Evolutionary conservation across 768 basidiomycete species (phyloP).

Genomic region (Mycena belliarum): DNA sequence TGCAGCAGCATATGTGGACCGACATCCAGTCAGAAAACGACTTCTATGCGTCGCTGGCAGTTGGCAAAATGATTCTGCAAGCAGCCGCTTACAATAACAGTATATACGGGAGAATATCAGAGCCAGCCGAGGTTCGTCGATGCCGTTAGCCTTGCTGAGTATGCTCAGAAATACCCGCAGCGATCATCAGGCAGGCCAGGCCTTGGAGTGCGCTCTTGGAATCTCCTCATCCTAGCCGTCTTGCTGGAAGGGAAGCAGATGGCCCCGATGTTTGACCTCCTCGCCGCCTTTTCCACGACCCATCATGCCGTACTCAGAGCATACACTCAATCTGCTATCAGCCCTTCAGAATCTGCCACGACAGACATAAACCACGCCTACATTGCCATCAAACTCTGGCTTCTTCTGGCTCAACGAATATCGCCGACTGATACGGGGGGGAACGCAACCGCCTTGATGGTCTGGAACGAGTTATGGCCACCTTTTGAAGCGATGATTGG

Average conservation of each 20-base stretch:
- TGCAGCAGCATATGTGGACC: slow-evolving; percentile 50
- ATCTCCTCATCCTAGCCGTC: slow-evolving; percentile 56
- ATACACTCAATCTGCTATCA: slow-evolving; percentile 38
- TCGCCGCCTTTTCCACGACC: slow-evolving; percentile 48
- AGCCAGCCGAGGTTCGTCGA: slow-evolving; percentile 37
- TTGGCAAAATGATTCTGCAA: slow-evolving; percentile 54
- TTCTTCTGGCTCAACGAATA: slow-evolving; percentile 53
- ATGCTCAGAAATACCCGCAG: slow-evolving; percentile 23
- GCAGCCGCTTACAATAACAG: slow-evolving; percentile 46
- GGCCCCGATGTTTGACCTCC: slow-evolving; percentile 47
- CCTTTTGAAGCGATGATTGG: slow-evolving; percentile 58
- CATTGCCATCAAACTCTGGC: slow-evolving; percentile 70
- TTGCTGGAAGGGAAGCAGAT: slow-evolving; percentile 44
- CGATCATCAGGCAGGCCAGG: slow-evolving; percentile 34
- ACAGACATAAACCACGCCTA: slow-evolving; percentile 70
- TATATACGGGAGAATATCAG: slow-evolving; percentile 40
- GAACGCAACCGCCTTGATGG: slow-evolving; percentile 37
- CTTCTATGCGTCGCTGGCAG: slow-evolving; percentile 50
- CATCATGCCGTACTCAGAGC: slow-evolving; percentile 49
- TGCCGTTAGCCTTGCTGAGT: neutral
- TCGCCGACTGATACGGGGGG: slow-evolving; percentile 28
- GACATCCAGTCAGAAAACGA: slow-evolving; percentile 51
- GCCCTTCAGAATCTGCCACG: slow-evolving; percentile 40
- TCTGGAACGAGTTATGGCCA: slow-evolving; percentile 83
- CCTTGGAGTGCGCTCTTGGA: slow-evolving; percentile 62